Conservation (phyloP, 2,329 filamentous ascomycete species). For the Periconia sp. region DNA sequence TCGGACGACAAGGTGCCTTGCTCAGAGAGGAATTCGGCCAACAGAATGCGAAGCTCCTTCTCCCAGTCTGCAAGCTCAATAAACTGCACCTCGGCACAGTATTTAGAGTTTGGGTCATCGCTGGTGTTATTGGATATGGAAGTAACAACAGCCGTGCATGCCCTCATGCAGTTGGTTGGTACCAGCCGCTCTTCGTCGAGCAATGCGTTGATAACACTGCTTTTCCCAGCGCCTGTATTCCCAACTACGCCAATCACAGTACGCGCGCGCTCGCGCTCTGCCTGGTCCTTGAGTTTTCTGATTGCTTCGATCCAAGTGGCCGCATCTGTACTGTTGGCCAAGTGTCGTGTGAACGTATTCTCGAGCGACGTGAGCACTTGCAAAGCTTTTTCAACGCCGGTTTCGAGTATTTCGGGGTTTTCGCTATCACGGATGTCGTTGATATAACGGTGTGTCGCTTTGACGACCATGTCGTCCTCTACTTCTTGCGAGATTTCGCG, state of each 20-base stretch:
- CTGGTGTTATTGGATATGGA: conserved; percentile 61
- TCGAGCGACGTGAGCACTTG: conserved; percentile 41
- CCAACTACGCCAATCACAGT: conserved; percentile 62
- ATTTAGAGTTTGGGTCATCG: conserved; percentile 42
- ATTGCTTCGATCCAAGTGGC: conserved; percentile 47
- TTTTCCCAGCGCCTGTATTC: conserved; percentile 64
- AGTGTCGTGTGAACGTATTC: conserved; percentile 27
- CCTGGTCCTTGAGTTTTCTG: conserved; percentile 44
- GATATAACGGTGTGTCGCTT: conserved; percentile 22
- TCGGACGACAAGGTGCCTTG: conserved; percentile 45
- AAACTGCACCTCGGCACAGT: conserved; percentile 62
- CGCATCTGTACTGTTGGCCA: conserved; percentile 28
- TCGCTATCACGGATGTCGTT: conserved; percentile 36
- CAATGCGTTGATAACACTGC: conserved; percentile 64
- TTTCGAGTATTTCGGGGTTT: conserved; percentile 41
- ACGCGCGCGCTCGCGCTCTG: conserved; percentile 40
- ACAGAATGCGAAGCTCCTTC: conserved; percentile 53
- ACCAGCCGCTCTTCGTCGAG: conserved; percentile 62
- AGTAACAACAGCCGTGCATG: conserved; percentile 64
- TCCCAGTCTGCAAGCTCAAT: conserved; percentile 56
- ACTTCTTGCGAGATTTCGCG: conserved; percentile 12
- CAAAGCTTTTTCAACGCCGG: conserved; percentile 42
- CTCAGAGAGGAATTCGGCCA: conserved; percentile 51
- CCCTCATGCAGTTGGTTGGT: conserved; percentile 61
- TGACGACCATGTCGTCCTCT: conserved; percentile 5